Evolutionary conservation across 306 rosid species (phyloP), one percentile per base, ranked within the genome.

Genomic region (Canavalia gladiata): DNA sequence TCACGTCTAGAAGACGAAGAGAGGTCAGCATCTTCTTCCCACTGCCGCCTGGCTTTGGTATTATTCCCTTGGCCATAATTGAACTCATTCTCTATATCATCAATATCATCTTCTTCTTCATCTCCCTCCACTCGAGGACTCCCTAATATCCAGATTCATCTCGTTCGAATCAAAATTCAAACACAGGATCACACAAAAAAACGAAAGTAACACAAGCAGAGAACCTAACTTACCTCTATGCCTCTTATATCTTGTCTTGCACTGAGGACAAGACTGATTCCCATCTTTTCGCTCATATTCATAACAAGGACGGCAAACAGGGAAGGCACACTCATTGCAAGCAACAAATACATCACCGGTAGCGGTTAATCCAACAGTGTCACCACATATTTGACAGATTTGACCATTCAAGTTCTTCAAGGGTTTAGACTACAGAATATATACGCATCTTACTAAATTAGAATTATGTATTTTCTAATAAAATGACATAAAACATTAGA

Each of bases 201-300:
- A 7, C 25, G 6, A 58, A 13, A 10, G 12, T 46, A 69, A 56
- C 11, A 60, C 72, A 64, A 10, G 1, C 1, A 7, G 2, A 13
- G 37, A 71, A 74, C 54, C 71, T 5, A 56, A 88, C 97, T 6
- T 71, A 95, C 99, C 99, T 87, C 86, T 89, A 76, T 86, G 98
- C 91, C 99, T 93, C 47, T 88, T 92, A 82, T 96, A 96, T 77
- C 98, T 90, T 58, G 98, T 96, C 88, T 96, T 96, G 97, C 99
- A 96, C 85, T 92, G 97, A 12, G 99, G 99, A 58, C 99, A 96
- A 80, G 94, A 82, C 81, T 92, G 92, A 72, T 92, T 94, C 79
- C 99, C 99, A 72, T 96, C 98, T 86, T 90, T 93, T 28, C 98
- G 87, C 83, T 93, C 98, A 25, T 96, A 96, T 83, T 93, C 99